phyloP scores from a whole-genome alignment of 345 rosid genomes.

The Rhodomyrtus tomentosa region DNA sequence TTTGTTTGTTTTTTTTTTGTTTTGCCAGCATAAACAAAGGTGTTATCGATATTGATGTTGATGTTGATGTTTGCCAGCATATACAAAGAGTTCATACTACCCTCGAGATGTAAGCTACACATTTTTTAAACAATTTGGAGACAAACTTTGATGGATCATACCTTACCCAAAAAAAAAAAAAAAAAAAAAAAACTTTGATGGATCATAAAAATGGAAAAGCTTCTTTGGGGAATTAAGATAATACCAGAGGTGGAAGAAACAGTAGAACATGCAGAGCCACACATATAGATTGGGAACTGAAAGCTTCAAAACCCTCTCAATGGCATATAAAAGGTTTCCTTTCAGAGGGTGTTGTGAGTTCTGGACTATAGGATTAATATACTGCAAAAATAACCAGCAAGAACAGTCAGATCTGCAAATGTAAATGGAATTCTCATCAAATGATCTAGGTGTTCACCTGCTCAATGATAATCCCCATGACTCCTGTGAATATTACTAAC shows the following conservation, averaged over 20 bases:
- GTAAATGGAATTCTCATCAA: not conserved
- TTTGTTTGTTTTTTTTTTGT: not conserved
- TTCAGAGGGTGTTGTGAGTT: constrained; percentile 95
- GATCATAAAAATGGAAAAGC: not conserved
- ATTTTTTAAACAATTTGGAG: not conserved
- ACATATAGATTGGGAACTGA: constrained; percentile 91
- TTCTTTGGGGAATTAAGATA: not conserved
- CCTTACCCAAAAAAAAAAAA: too few relatives aligned
- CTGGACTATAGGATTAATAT: constrained; percentile 90
- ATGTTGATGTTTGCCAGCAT: too few relatives aligned
- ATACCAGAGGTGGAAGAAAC: constrained; percentile 95
- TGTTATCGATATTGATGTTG: too few relatives aligned
- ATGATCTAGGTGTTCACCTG: constrained; percentile 39
- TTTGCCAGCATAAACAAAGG: too few relatives aligned
- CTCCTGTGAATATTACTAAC: constrained; percentile 76
- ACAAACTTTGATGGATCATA: too few relatives aligned
- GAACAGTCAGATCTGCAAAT: constrained; percentile 1
- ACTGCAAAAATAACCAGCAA: constrained; percentile 46
- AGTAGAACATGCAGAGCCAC: constrained; percentile 99
- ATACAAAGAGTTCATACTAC: not conserved
- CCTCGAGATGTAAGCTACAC: not conserved
- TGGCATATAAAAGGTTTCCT: constrained; percentile 69
- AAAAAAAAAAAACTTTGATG: too few relatives aligned
- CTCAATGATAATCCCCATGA: constrained; percentile 94
- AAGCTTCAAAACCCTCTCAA: constrained; percentile 95